Conservation (phyloP, 148 eudicot genomes). For the Pharnaceum exiguum region DNA sequence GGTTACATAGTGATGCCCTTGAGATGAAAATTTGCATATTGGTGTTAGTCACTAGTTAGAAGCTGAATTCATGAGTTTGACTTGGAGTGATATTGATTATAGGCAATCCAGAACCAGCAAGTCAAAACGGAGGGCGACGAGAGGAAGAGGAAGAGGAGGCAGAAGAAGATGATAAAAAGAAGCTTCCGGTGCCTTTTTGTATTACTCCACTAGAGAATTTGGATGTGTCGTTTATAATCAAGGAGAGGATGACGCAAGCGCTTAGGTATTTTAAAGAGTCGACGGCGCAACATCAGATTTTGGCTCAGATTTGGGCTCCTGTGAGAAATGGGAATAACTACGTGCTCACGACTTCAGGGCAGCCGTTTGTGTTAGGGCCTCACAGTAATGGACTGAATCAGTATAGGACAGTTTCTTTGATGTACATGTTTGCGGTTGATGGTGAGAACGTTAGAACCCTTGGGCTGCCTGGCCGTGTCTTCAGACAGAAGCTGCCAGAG, state of each 20-base stretch:
- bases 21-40: background rate
- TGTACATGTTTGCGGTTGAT: constrained; percentile 67
- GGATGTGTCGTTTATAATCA: constrained; percentile 53
- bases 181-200: constrained; percentile 34
- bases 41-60: background rate
- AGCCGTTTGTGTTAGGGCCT: constrained; percentile 82
- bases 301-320: constrained; percentile 97
- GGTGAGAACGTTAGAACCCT: constrained; percentile 55
- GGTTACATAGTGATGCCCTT: too few species aligned
- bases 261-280: constrained; percentile 72
- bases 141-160: constrained; percentile 7
- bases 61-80: background rate
- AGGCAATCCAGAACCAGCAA: constrained; percentile 39
- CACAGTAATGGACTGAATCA: constrained; percentile 72
- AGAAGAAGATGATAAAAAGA: constrained; percentile 38
- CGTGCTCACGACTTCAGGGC: constrained; percentile 90
- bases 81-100: background rate
- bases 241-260: constrained; percentile 82
- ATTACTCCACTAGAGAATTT: constrained; percentile 32
- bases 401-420: constrained; percentile 73
- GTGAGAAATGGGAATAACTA: constrained; percentile 57
- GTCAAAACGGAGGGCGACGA: constrained; percentile 13
- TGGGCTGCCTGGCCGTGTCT: constrained; percentile 95
- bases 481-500: constrained; percentile 76
- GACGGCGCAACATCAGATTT: constrained; percentile 69